phyloP scores from a whole-genome alignment of 257 asterid species.

The Capsicum baccatum region DNA sequence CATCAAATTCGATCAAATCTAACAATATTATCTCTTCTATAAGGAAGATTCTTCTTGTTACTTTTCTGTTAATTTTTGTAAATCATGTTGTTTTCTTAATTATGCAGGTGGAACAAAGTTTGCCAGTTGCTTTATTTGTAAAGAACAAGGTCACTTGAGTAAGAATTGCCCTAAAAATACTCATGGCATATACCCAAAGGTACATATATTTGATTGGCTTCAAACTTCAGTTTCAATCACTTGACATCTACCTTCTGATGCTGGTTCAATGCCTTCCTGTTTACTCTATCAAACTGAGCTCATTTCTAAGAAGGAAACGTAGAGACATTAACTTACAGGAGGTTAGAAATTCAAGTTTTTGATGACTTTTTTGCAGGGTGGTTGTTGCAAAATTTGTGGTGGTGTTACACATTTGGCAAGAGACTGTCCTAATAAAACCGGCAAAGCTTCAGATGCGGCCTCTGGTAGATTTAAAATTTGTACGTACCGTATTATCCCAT shows the following conservation, averaged over 20 bases:
- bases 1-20: not conserved
- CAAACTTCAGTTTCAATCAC: not conserved
- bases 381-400: conserved; percentile 88
- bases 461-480: conserved; percentile 48
- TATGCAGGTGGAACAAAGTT: conserved; percentile 89
- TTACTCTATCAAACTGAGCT: not conserved
- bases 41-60: not conserved
- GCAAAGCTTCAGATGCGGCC: conserved; percentile 38
- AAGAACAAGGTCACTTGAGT: conserved; percentile 91
- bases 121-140: conserved; percentile 93
- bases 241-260: conserved; percentile 9
- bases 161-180: conserved; percentile 83
- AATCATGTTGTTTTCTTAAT: conserved; percentile 34
- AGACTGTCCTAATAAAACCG: conserved; percentile 82
- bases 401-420: conserved; percentile 88
- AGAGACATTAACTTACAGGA: not conserved
- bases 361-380: conserved; percentile 63
- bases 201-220: conserved; percentile 34
- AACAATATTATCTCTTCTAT: conserved; percentile 10
- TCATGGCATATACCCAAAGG: conserved; percentile 93
- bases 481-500: conserved; percentile 40
- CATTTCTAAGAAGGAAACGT: not conserved
- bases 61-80: not conserved
- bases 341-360: not conserved
- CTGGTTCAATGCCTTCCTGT: not conserved